Evolutionary conservation across 495 filamentous ascomycete species (phyloP).

Genomic region (Halenospora varia): DNA sequence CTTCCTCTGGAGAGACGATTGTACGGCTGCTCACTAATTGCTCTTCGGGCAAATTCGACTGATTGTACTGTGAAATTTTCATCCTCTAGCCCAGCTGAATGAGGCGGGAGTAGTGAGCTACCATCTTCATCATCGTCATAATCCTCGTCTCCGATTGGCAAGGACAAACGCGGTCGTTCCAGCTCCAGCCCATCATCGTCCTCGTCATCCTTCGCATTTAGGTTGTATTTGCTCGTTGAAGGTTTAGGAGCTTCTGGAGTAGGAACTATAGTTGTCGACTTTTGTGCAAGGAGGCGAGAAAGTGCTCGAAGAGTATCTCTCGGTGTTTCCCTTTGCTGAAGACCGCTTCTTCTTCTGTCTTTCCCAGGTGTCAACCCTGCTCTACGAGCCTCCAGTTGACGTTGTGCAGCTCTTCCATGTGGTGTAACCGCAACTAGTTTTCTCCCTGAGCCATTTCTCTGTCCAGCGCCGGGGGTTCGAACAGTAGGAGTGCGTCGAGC

Average conservation of each 20-base stretch:
- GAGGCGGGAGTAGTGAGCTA: constrained; percentile 54
- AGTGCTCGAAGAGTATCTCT: constrained; percentile 66
- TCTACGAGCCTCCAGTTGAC: constrained; percentile 65
- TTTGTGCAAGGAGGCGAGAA: constrained; percentile 60
- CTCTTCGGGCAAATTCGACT: constrained; percentile 65
- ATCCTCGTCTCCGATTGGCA: constrained; percentile 63
- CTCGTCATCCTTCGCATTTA: constrained; percentile 42
- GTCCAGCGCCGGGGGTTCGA: neutral
- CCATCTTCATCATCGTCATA: constrained; percentile 51
- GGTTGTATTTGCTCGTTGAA: neutral
- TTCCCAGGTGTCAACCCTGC: constrained; percentile 71
- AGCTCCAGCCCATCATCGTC: constrained; percentile 65
- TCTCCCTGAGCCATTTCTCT: constrained; percentile 27
- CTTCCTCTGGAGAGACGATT: constrained; percentile 49
- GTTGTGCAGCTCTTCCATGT: constrained; percentile 59
- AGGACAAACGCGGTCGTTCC: constrained; percentile 60
- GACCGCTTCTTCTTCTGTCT: constrained; percentile 60
- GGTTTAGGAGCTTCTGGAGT: constrained; percentile 32
- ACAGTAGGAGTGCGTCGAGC: constrained; percentile 18
- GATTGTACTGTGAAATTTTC: constrained; percentile 65
- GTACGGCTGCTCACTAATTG: constrained; percentile 47
- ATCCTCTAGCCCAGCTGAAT: constrained; percentile 60
- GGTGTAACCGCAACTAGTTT: constrained; percentile 58
- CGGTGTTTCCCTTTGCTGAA: constrained; percentile 70
- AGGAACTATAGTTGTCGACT: constrained; percentile 51